These are phyloP conservation scores for Ogataea ganodermae DNA, from an alignment of 805 yeast species.

Conservation along the genomic window DNA sequence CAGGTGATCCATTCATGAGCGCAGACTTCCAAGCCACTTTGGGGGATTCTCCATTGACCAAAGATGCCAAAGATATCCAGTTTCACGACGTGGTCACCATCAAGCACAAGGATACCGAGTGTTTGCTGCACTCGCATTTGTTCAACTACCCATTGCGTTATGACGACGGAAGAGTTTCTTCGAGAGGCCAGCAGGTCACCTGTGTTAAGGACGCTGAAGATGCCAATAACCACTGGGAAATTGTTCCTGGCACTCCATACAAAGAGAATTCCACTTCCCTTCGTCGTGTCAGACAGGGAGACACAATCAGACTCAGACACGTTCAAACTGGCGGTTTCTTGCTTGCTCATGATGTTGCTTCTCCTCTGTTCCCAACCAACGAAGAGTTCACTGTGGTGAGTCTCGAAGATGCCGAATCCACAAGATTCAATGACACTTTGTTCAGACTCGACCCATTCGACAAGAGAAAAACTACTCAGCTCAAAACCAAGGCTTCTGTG, in stretches of 20 bases:
- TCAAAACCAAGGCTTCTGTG: slow-evolving; percentile 70
- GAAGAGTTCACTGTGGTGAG: slow-evolving; percentile 85
- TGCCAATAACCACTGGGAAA: slow-evolving; percentile 80
- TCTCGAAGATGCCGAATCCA: slow-evolving; percentile 57
- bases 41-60: slow-evolving; percentile 77
- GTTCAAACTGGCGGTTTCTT: slow-evolving; percentile 76
- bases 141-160: slow-evolving; percentile 83
- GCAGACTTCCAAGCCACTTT: slow-evolving; percentile 91
- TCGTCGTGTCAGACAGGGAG: slow-evolving; percentile 66
- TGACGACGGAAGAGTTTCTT: slow-evolving; percentile 93
- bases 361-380: slow-evolving; percentile 88
- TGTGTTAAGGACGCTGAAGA: slow-evolving; percentile 56
- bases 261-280: slow-evolving; percentile 41
- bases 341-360: slow-evolving; percentile 93
- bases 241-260: slow-evolving; percentile 61
- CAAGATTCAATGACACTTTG: slow-evolving; percentile 69
- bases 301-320: slow-evolving; percentile 77
- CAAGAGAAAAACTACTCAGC: slow-evolving; percentile 48
- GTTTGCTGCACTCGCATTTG: slow-evolving; percentile 80
- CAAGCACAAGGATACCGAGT: slow-evolving; percentile 76
- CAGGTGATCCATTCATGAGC: slow-evolving; percentile 96
- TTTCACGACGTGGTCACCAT: slow-evolving; percentile 77
- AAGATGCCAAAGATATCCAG: slow-evolving; percentile 67
- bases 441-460: slow-evolving; percentile 69
- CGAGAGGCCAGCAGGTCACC: slow-evolving; percentile 94